Evolutionary conservation across 1,284 basidiomycete species (phyloP), one percentile per base, ranked within the genome.

Genomic region (Laetiporus sulphureus): DNA sequence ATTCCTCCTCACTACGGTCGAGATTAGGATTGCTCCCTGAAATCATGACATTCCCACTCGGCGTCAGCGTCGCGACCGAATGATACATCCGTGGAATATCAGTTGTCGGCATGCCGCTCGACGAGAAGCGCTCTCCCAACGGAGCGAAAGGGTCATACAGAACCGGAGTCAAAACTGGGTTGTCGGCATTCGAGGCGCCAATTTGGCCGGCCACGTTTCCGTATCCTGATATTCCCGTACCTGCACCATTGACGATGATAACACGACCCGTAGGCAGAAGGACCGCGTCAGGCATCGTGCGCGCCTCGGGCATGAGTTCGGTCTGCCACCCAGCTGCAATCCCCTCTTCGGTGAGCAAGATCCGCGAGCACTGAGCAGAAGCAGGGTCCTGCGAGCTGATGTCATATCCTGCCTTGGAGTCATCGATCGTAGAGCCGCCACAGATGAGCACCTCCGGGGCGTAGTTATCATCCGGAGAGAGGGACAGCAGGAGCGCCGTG

Each of bases 21-120:
- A 85, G 58, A 58, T 91, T 91, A 13, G 89, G 89, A 58, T 91
- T 91, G 44, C 83, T 86, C 6, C 88, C 89, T 15, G 84, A 79
- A 46, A 91, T 76, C 77, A 89, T 78, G 40, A 91, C 62, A 38
- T 74, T 71, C 5, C 81, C 88, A 35, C 66, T 64, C 8, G 84
- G 85, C 13, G 81, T 81, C 50, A 87, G 61, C 18, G 79, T 84
- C 35, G 84, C 83, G 0, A 83, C 76, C 11, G 83, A 87, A 52
- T 94, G 91, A 59, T 94, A 94, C 58, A 94, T 58, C 41, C 91
- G 69, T 21, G 91, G 81, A 48, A 91, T 90, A 27, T 67, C 52
- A 52, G 83, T 89, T 0, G 71, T 66, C 8, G 77, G 79, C 64
- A 93, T 70, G 12, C 79, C 80, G 5, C 58, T 61, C 2, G 62